Percentiles rank a stretch among this genome's conserved stretches.
Evolutionary conservation across 2,329 filamentous ascomycete genomes (phyloP).

Genomic region (Arthrobotrys sphaeroides): DNA sequence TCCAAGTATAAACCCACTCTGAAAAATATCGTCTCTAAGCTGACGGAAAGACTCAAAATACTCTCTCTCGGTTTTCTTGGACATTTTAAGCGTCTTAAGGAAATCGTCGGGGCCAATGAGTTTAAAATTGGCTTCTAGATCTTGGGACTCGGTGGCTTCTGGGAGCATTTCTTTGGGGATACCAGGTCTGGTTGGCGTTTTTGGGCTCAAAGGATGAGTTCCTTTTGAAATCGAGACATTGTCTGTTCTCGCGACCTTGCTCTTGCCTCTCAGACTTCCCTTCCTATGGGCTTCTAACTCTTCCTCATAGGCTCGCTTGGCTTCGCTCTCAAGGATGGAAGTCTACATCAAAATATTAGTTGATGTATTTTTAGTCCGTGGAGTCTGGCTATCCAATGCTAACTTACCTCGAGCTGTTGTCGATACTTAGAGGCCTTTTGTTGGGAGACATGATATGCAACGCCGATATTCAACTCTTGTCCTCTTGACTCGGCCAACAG

Average conservation of each 20-base stretch:
- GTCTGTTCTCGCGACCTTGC: constrained; percentile 37
- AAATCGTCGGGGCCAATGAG: constrained; percentile 38
- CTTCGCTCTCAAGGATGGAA: constrained; percentile 17
- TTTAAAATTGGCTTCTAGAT: constrained; percentile 36
- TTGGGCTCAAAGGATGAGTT: constrained; percentile 37
- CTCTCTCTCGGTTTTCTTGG: neutral
- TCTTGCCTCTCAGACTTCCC: constrained; percentile 35
- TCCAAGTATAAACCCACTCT: constrained; percentile 1
- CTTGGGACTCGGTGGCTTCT: neutral
- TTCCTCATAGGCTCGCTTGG: constrained; percentile 6
- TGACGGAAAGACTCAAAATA: constrained; percentile 14
- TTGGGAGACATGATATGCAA: constrained; percentile 44
- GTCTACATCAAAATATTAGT: neutral
- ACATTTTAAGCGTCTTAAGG: constrained; percentile 23
- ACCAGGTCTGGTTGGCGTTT: neutral
- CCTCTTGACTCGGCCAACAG: constrained; percentile 34
- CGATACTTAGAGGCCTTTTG: constrained; percentile 34
- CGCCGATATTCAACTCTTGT: constrained; percentile 21
- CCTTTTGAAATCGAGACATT: constrained; percentile 36
- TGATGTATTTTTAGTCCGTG: neutral
- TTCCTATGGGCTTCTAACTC: constrained; percentile 2
- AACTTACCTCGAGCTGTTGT: constrained; percentile 33
- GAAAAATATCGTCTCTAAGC: constrained; percentile 37
- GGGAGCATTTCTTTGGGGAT: neutral
- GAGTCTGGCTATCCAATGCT: no score